phyloP scores from a whole-genome alignment of 2,329 filamentous ascomycete genomes.

The Trichoderma gracile region DNA sequence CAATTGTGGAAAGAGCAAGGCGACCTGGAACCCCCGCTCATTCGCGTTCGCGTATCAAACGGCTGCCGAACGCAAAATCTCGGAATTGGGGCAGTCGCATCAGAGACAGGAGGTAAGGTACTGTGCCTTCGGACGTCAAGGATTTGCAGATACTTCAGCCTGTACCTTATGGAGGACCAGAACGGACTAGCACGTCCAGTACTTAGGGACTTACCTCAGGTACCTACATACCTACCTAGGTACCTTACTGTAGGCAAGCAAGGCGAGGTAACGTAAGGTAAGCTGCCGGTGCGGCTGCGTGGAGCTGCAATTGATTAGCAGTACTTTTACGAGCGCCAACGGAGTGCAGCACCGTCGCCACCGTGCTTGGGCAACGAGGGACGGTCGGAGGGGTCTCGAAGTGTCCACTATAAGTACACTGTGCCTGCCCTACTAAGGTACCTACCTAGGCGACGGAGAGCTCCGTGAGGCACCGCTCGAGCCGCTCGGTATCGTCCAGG shows the following conservation, averaged over 20 bases:
- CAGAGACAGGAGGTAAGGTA: not conserved
- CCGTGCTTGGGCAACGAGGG: not conserved
- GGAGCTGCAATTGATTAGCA: not conserved
- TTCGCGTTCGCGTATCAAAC: slow-evolving; percentile 21
- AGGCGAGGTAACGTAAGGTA: not conserved
- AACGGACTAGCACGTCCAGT: not conserved
- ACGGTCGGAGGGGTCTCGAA: not conserved
- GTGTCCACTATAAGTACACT: not conserved
- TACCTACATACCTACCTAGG: too few species aligned
- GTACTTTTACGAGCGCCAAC: not conserved
- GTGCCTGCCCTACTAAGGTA: too few species aligned
- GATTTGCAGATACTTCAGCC: too few species aligned
- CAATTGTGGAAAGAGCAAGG: slow-evolving; percentile 2
- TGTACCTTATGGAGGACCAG: not conserved
- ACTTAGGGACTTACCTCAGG: not conserved
- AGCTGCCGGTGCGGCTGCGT: slow-evolving; percentile 6
- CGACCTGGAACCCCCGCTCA: slow-evolving; percentile 1
- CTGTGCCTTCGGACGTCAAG: not conserved
- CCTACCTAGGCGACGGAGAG: not conserved
- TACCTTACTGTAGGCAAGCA: not conserved
- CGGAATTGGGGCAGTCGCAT: slow-evolving; percentile 1
- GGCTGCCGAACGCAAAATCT: slow-evolving; percentile 18
- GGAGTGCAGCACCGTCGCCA: slow-evolving; percentile 17
- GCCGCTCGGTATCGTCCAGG: not conserved
- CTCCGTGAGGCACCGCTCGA: not conserved